phyloP scores from a whole-genome alignment of 305 asterid genomes.

The Fraxinus nigra region DNA sequence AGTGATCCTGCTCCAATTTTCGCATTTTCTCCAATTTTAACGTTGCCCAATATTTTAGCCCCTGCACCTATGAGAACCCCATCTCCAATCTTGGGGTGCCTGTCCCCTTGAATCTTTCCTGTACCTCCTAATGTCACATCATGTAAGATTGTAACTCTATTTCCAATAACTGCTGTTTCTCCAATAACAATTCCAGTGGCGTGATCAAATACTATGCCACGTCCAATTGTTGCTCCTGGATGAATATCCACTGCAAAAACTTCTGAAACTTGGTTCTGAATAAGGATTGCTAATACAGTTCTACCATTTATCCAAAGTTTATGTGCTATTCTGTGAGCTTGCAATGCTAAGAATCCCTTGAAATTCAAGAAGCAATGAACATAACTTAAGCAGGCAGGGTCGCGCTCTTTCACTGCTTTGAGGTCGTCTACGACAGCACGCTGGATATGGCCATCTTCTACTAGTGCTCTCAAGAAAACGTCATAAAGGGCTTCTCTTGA shows the following conservation, averaged over 20 bases:
- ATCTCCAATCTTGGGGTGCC: slow-evolving; percentile 58
- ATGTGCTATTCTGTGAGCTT: slow-evolving; percentile 48
- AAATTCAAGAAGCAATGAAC: slow-evolving; percentile 42
- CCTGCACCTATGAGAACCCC: slow-evolving; percentile 55
- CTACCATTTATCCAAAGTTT: slow-evolving; percentile 35
- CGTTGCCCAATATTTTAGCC: slow-evolving; percentile 41
- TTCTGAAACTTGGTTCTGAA: slow-evolving; percentile 46
- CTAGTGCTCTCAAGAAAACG: slow-evolving; percentile 24
- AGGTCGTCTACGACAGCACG: slow-evolving; percentile 31
- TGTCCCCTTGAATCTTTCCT: slow-evolving; percentile 44
- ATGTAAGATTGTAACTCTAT: slow-evolving; percentile 44
- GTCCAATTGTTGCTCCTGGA: slow-evolving; percentile 47
- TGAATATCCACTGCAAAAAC: slow-evolving; percentile 53
- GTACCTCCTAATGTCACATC: slow-evolving; percentile 53
- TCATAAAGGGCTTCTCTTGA: slow-evolving; percentile 33
- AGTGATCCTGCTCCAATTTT: slow-evolving; percentile 52
- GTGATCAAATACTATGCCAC: slow-evolving; percentile 44
- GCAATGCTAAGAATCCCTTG: slow-evolving; percentile 46
- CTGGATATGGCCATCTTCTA: slow-evolving; percentile 25
- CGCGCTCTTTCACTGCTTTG: slow-evolving; percentile 40
- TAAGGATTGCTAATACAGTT: slow-evolving; percentile 31
- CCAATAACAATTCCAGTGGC: slow-evolving; percentile 59
- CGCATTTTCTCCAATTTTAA: slow-evolving; percentile 36
- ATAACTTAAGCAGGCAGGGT: slow-evolving; percentile 45
- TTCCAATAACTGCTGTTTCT: slow-evolving; percentile 55